These are phyloP conservation scores for Cladosporium oxysporum DNA, from an alignment of 2,329 filamentous ascomycete genomes.

Conservation along the genomic window DNA sequence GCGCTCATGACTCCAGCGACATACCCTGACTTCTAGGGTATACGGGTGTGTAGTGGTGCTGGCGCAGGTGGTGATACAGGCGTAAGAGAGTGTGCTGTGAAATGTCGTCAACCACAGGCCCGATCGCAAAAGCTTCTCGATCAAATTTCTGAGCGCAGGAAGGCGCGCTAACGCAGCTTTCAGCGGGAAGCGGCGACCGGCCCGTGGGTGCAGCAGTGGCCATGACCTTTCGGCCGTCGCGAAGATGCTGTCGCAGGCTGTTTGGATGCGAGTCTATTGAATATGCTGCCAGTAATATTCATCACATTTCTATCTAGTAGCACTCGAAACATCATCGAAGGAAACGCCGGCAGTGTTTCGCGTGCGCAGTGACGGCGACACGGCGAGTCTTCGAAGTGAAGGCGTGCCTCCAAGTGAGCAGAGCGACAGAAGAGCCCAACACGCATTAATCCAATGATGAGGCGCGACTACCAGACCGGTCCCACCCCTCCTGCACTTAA, in stretches of 20 bases:
- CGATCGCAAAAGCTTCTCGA: constrained; percentile 20
- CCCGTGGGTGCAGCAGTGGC: background rate
- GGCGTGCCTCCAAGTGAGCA: background rate
- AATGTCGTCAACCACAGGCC: constrained; percentile 22
- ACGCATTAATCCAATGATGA: constrained; percentile 1
- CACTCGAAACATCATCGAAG: background rate
- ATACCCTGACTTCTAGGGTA: constrained; percentile 25
- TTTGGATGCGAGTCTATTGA: background rate
- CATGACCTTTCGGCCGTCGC: background rate
- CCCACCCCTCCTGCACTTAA: constrained; percentile 6
- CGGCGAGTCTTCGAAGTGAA: constrained; percentile 4
- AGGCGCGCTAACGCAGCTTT: constrained; percentile 16
- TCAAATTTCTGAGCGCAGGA: constrained; percentile 19
- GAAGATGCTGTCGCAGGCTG: background rate
- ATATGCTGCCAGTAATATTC: background rate
- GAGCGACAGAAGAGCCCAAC: background rate
- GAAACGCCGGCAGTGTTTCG: background rate
- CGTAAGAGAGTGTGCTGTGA: constrained; percentile 6
- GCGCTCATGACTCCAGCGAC: constrained; percentile 37
- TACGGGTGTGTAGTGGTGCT: constrained; percentile 7
- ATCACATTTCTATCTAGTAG: constrained; percentile 3
- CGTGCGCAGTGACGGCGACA: background rate
- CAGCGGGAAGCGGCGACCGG: constrained; percentile 11
- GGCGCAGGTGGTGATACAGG: constrained; percentile 13
- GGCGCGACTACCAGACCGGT: constrained; percentile 3